Evolutionary conservation across 139 green algal species (phyloP).

Genomic region (Edaphochlamys debaryana): DNA sequence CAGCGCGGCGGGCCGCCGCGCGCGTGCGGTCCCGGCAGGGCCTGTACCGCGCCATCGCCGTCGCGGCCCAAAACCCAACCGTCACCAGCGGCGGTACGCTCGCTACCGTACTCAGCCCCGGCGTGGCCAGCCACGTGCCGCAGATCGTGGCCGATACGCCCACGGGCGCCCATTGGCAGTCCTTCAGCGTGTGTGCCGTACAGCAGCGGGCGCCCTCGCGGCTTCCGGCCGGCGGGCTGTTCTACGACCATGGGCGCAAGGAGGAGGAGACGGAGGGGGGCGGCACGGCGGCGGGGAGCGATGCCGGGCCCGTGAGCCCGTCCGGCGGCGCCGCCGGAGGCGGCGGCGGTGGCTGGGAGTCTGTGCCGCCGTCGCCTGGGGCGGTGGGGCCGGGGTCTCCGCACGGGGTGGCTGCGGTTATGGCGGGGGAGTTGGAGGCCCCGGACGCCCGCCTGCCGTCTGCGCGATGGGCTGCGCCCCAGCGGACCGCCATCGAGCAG

Average conservation of each 20-base stretch:
- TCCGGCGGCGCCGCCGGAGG: too few species aligned
- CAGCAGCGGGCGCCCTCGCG: background rate
- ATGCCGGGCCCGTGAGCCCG: too few species aligned
- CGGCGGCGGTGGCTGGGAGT: too few species aligned
- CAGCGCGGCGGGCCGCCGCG: background rate
- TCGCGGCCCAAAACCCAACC: too few species aligned
- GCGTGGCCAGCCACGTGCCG: conserved; percentile 1
- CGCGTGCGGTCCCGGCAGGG: background rate
- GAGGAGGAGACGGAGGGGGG: background rate
- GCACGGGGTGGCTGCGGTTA: too few species aligned
- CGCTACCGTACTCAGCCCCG: background rate
- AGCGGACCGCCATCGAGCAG: conserved; percentile 35
- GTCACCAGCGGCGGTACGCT: conserved; percentile 2
- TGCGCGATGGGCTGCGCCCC: conserved; percentile 6
- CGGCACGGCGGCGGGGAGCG: too few species aligned
- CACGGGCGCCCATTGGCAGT: background rate
- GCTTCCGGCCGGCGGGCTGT: conserved; percentile 5
- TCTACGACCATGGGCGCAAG: background rate
- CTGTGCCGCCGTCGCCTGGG: too few species aligned
- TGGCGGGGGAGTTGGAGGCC: too few species aligned
- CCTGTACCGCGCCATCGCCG: too few species aligned
- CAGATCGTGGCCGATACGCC: background rate
- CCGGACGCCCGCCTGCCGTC: background rate
- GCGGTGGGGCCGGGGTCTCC: too few species aligned
- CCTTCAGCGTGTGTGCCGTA: too few species aligned